Evolutionary conservation across 2,329 filamentous ascomycete genomes (phyloP), one percentile per base, ranked within the genome.

Genomic region (Fusarium continuum): DNA sequence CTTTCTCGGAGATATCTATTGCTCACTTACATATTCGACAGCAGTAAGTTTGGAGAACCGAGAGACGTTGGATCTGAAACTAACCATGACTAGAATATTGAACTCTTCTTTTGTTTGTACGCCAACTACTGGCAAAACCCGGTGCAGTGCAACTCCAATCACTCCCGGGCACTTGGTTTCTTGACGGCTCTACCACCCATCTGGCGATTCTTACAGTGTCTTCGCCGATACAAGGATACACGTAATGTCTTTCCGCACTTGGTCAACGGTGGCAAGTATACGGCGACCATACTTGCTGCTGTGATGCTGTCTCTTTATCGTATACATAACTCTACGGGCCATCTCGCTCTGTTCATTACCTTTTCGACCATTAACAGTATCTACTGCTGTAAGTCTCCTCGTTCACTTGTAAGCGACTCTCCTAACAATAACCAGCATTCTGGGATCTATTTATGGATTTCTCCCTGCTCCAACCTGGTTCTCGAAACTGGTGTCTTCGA

Each of bases 371-470:
- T 96, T 65, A 99, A 97, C 74, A 85, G 88, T 38, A 77, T 96
- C 23, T 98, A 97, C 75, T 89, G 85, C 68, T 92, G 88, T 89
- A 79, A 79, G 86, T 80, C n/a, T 5, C 38, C 10, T 6, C 5
- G 9, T 6, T 2, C 13, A 14, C 5, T 16, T 16, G n/a, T 38
- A 4, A 25, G 26, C 2, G 28, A 51, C 31, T 26, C 31, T 68
- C 16, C 63, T 50, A 5, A 60, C 14, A 23, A 26, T 5, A n/a
- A 1, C 8, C 50, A 88, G 87, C 89, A 9, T 84, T 97, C 35
- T 99, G 95, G 95, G 95, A 99, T 73, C 79, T 99, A 2, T 88
- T 92, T 64, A 97, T 98, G 91, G 95, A 99, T 75, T 98, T 95
- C 84, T 95, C 91, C 55, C 82, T 97, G n/a, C 84, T 94, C 4